These are phyloP conservation scores for Colletotrichum sojae DNA, from an alignment of 2,329 filamentous ascomycete genomes.

Conservation along the genomic window DNA sequence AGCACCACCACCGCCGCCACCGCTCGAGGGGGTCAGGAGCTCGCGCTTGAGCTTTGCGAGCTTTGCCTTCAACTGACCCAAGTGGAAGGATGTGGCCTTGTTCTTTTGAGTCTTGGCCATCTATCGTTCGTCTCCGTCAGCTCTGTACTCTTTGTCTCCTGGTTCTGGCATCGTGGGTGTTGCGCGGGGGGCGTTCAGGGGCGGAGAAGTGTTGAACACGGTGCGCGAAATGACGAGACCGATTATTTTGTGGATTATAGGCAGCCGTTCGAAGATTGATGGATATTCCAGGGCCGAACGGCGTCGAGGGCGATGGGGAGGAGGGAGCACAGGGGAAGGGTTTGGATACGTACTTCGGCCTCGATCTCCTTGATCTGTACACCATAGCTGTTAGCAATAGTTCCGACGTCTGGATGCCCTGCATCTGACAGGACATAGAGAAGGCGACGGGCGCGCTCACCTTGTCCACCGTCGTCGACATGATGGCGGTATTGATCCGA, in stretches of 20 bases:
- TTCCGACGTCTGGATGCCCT: background rate
- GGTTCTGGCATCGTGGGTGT: too few species aligned
- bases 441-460: constrained; percentile 59
- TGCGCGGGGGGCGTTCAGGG: too few species aligned
- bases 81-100: constrained; percentile 93
- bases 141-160: background rate
- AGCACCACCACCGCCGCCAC: constrained; percentile 86
- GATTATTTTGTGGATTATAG: too few species aligned
- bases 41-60: constrained; percentile 98
- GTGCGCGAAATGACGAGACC: too few species aligned
- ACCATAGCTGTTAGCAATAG: constrained; percentile 50
- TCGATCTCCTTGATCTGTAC: constrained; percentile 94
- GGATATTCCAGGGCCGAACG: too few species aligned
- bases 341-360: constrained; percentile 79
- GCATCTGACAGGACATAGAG: background rate
- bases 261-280: too few species aligned
- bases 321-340: constrained; percentile 28
- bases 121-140: constrained; percentile 56
- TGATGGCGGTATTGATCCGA: constrained; percentile 63
- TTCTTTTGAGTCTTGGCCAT: constrained; percentile 99
- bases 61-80: constrained; percentile 98
- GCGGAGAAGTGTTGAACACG: too few species aligned
- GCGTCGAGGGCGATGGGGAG: background rate
- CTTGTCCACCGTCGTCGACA: constrained; percentile 99
- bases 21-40: constrained; percentile 86